Evolutionary conservation across 331 rosid genomes (phyloP).

Genomic region (Malus hybrid): DNA sequence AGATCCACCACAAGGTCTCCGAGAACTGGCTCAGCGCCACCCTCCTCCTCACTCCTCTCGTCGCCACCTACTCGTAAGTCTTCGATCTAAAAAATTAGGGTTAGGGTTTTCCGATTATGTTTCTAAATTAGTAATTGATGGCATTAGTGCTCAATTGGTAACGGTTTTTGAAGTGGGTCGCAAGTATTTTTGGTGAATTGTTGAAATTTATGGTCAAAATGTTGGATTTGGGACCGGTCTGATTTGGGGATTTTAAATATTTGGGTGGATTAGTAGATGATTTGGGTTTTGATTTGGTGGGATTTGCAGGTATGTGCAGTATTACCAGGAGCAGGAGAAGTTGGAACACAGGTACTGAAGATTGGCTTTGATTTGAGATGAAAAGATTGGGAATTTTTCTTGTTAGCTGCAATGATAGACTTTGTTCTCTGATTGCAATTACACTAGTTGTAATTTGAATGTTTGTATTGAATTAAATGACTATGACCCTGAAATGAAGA

Average conservation of each 20-base stretch:
- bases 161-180: neutral
- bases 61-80: slow-evolving; percentile 43
- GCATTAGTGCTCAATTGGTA: neutral
- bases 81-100: neutral
- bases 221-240: neutral
- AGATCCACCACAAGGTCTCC: slow-evolving; percentile 84
- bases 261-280: neutral
- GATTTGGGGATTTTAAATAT: neutral
- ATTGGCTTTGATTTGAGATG: too few relatives aligned
- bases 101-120: neutral
- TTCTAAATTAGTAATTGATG: neutral
- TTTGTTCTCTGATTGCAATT: neutral
- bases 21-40: slow-evolving; percentile 84
- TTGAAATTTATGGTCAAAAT: neutral
- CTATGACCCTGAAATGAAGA: neutral
- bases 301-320: slow-evolving; percentile 57
- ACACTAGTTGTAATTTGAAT: neutral
- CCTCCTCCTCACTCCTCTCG: slow-evolving; percentile 63
- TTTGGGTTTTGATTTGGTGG: neutral
- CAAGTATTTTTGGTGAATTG: neutral
- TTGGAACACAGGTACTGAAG: slow-evolving; percentile 59
- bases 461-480: neutral
- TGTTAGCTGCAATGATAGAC: neutral
- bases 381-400: neutral
- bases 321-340: slow-evolving; percentile 65